A percentile compares a stretch with the other conserved stretches of the same genome.
Evolutionary conservation across 257 asterid species (phyloP).

Genomic region (Solanum virginianum): DNA sequence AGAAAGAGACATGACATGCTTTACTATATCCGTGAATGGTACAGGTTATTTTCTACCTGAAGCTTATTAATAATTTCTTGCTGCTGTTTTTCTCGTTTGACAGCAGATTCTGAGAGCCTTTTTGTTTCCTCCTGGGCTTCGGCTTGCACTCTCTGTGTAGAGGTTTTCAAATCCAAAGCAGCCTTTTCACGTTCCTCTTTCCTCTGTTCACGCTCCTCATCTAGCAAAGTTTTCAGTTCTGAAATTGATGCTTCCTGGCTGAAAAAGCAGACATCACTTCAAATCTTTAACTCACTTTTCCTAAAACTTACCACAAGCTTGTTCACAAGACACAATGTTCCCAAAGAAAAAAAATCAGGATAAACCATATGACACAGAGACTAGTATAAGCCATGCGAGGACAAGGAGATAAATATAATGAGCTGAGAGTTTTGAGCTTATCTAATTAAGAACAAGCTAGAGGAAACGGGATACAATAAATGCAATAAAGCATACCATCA

Average conservation of each 20-base stretch:
- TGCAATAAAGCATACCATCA: background rate
- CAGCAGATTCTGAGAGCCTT: conserved; percentile 55
- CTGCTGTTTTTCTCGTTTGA: conserved; percentile 78
- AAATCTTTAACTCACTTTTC: background rate
- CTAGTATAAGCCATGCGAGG: background rate
- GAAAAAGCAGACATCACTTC: conserved; percentile 17
- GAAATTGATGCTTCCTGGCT: conserved; percentile 84
- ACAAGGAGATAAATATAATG: background rate
- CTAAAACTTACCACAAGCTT: background rate
- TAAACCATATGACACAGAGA: background rate
- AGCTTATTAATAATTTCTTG: conserved; percentile 86
- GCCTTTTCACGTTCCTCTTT: conserved; percentile 89
- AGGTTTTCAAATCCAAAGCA: conserved; percentile 47
- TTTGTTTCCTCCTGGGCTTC: conserved; percentile 73
- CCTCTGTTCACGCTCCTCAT: conserved; percentile 93
- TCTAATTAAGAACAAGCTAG: background rate
- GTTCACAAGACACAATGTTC: background rate
- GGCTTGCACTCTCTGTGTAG: conserved; percentile 69
- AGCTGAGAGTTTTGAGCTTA: background rate
- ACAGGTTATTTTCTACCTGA: conserved; percentile 34
- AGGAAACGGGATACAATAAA: background rate
- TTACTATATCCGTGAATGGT: background rate
- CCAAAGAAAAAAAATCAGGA: background rate
- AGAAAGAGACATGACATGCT: background rate
- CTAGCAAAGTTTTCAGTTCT: conserved; percentile 64